Evolutionary conservation across 176 grass and related monocot genomes (phyloP).

Genomic region (Luzula sylvatica): DNA sequence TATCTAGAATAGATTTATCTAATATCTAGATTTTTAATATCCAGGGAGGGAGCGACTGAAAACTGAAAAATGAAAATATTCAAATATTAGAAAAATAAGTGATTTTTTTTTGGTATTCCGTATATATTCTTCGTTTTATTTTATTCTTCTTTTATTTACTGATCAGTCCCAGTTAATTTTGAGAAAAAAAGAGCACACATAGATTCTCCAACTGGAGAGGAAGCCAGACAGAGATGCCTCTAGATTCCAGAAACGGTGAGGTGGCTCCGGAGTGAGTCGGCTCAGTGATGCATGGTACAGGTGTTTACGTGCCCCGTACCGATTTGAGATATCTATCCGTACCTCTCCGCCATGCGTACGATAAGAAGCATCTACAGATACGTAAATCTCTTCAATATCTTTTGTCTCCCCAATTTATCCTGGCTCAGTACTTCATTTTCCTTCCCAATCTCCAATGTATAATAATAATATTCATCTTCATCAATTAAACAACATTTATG

Average conservation of each 20-base stretch:
- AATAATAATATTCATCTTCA: not conserved
- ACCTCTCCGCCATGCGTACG: not conserved
- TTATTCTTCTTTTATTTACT: too few relatives aligned
- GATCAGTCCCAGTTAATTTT: too few relatives aligned
- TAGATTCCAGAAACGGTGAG: not conserved
- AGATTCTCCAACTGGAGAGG: not conserved
- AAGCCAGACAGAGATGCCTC: not conserved
- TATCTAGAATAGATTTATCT: too few relatives aligned
- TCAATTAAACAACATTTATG: not conserved
- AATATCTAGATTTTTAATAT: too few relatives aligned
- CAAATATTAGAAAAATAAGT: too few relatives aligned
- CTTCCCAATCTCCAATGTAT: not conserved
- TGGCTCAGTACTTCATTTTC: not conserved
- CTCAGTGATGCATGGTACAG: not conserved
- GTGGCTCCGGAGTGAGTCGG: not conserved
- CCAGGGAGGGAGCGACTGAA: too few relatives aligned
- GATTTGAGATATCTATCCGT: not conserved
- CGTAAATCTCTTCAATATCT: constrained; percentile 4
- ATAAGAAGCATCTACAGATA: not conserved
- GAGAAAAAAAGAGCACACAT: too few relatives aligned
- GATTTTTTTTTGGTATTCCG: too few relatives aligned
- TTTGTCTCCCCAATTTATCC: not conserved
- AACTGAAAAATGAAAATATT: too few relatives aligned
- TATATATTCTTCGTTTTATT: too few relatives aligned
- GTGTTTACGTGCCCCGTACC: not conserved